These are phyloP conservation scores for Chaetomium tenue DNA, from an alignment of 495 filamentous ascomycete species.

Conservation along the genomic window DNA sequence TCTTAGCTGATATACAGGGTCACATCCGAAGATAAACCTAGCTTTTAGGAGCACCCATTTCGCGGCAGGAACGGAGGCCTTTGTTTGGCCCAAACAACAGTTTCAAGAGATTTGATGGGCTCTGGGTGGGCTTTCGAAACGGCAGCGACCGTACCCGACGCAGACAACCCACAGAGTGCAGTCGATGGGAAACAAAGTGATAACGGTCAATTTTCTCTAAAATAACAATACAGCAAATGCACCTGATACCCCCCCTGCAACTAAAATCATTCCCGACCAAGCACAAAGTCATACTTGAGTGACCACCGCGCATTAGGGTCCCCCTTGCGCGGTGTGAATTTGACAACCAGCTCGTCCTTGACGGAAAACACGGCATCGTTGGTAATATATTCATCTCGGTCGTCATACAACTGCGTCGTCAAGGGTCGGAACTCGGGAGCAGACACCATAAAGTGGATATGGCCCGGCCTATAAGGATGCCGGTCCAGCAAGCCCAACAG, in stretches of 20 bases:
- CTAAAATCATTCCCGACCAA: slow-evolving; percentile 27
- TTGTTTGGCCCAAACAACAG: neutral
- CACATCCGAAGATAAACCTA: slow-evolving; percentile 9
- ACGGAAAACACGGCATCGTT: slow-evolving; percentile 76
- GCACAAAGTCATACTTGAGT: slow-evolving; percentile 55
- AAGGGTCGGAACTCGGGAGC: slow-evolving; percentile 49
- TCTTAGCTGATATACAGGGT: neutral
- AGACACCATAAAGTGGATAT: slow-evolving; percentile 68
- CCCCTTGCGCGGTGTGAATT: slow-evolving; percentile 58
- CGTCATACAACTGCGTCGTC: slow-evolving; percentile 73
- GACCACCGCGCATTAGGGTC: slow-evolving; percentile 62
- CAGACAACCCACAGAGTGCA: neutral
- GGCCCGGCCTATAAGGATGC: slow-evolving; percentile 69
- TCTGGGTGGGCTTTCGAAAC: neutral
- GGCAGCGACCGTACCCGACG: neutral
- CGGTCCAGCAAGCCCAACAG: slow-evolving; percentile 60
- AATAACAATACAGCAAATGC: neutral
- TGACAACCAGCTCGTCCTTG: slow-evolving; percentile 69
- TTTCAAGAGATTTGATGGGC: neutral
- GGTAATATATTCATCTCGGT: slow-evolving; percentile 57
- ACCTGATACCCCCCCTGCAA: neutral
- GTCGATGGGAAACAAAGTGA: no score
- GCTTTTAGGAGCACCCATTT: neutral
- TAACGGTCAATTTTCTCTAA: neutral
- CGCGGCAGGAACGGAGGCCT: neutral